These are phyloP conservation scores for Apiotrichum sp. DNA, from an alignment of 1,284 basidiomycete genomes.

Conservation along the genomic window DNA sequence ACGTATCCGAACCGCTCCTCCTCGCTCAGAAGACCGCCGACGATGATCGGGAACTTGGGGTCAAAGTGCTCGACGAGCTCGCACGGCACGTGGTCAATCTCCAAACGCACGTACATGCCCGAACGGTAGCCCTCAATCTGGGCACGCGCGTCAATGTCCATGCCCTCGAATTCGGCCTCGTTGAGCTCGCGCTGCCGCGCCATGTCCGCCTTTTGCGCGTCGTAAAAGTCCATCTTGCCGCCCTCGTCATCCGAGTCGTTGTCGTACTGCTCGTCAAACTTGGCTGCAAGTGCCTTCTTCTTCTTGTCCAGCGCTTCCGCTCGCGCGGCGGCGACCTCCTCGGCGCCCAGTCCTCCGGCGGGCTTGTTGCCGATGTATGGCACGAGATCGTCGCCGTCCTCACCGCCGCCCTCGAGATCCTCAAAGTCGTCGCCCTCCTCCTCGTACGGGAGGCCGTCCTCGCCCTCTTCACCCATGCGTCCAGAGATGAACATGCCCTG, in stretches of 20 bases:
- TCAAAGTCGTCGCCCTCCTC: slow-evolving; percentile 52
- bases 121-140: slow-evolving; percentile 86
- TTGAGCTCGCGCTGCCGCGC: slow-evolving; percentile 78
- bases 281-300: slow-evolving; percentile 85
- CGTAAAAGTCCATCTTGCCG: slow-evolving; percentile 74
- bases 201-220: slow-evolving; percentile 86
- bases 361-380: slow-evolving; percentile 43
- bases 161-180: slow-evolving; percentile 73
- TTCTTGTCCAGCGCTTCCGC: slow-evolving; percentile 68
- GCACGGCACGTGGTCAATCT: slow-evolving; percentile 74
- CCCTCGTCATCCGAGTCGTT: slow-evolving; percentile 61
- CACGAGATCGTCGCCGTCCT: slow-evolving; percentile 49
- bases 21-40: slow-evolving; percentile 84
- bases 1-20: slow-evolving; percentile 91
- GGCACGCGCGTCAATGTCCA: slow-evolving; percentile 71
- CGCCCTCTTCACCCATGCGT: slow-evolving; percentile 37
- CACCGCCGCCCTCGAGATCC: slow-evolving; percentile 50
- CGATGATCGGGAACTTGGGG: slow-evolving; percentile 79
- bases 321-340: slow-evolving; percentile 47
- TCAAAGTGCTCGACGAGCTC: slow-evolving; percentile 94
- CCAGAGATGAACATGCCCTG: slow-evolving; percentile 89
- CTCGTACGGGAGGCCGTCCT: slow-evolving; percentile 47
- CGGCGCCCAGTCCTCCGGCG: slow-evolving; percentile 13
- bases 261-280: slow-evolving; percentile 96
- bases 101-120: slow-evolving; percentile 90